Conservation (phyloP, 176 grass and related monocot species). For the Avena atlantica region DNA sequence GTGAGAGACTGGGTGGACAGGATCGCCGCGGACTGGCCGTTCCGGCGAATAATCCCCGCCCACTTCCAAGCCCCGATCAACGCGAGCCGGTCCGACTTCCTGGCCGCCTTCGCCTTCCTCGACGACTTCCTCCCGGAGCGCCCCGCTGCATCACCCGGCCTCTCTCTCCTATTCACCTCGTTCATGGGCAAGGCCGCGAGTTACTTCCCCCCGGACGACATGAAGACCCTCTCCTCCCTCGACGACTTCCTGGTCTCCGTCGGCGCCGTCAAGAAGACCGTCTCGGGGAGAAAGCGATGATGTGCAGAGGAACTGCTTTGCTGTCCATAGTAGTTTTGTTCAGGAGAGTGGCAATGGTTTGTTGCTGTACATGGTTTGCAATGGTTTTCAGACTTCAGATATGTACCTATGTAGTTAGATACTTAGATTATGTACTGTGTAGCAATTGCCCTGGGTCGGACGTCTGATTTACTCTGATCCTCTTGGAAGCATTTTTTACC, state of each 20-base stretch:
- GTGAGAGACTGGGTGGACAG: conserved; percentile 84
- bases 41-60: conserved; percentile 67
- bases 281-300: conserved; percentile 78
- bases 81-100: conserved; percentile 67
- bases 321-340: conserved; percentile 21
- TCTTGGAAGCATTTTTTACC: neutral
- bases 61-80: conserved; percentile 77
- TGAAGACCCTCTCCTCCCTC: conserved; percentile 95
- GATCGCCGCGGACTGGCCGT: conserved; percentile 67
- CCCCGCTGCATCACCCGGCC: conserved; percentile 29
- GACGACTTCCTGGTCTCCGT: conserved; percentile 91
- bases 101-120: conserved; percentile 83
- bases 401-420: conserved; percentile 18
- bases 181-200: conserved; percentile 78
- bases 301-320: neutral
- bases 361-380: neutral
- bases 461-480: neutral
- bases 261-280: conserved; percentile 81
- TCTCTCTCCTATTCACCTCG: conserved; percentile 74
- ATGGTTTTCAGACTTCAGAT: neutral
- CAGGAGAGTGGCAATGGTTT: neutral
- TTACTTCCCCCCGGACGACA: conserved; percentile 88
- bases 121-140: conserved; percentile 76
- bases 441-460: neutral
- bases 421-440: neutral